phyloP scores from a whole-genome alignment of 257 asterid species.

The Mitragyna speciosa region DNA sequence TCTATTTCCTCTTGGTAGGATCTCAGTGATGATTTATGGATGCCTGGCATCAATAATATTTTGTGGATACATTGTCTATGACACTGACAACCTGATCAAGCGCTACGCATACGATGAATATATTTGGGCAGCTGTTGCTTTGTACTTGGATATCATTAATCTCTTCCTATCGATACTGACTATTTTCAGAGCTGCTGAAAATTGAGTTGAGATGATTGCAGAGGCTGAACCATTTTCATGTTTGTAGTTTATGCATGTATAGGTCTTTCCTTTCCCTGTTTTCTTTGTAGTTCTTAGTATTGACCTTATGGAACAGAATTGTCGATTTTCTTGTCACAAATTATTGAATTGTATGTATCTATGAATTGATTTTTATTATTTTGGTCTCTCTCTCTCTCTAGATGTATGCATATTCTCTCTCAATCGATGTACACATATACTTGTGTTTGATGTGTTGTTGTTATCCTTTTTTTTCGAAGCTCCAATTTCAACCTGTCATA shows the following conservation, averaged over 20 bases:
- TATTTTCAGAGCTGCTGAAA: constrained; percentile 33
- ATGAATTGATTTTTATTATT: background rate
- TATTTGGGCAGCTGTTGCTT: constrained; percentile 56
- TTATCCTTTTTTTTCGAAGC: background rate
- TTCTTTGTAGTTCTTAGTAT: background rate
- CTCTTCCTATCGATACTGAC: constrained; percentile 40
- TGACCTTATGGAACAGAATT: constrained; percentile 3
- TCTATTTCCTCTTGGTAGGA: constrained; percentile 48
- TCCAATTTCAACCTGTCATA: background rate
- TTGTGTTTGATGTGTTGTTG: background rate
- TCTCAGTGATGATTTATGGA: constrained; percentile 41
- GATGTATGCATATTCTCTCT: background rate
- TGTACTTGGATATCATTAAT: constrained; percentile 58
- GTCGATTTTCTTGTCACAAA: background rate
- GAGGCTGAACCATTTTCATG: background rate
- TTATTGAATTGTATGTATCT: background rate
- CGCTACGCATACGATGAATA: constrained; percentile 48
- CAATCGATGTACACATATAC: background rate
- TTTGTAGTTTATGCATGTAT: background rate
- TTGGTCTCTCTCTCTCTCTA: background rate
- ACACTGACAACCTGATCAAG: constrained; percentile 50
- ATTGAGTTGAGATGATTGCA: constrained; percentile 21
- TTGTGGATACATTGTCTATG: constrained; percentile 50
- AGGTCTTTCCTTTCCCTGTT: background rate
- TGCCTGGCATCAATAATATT: constrained; percentile 37